Evolutionary conservation across 805 yeast species (phyloP), one percentile per base, ranked within the genome.

Genomic region (Trichomonascus vanleenenianus): DNA sequence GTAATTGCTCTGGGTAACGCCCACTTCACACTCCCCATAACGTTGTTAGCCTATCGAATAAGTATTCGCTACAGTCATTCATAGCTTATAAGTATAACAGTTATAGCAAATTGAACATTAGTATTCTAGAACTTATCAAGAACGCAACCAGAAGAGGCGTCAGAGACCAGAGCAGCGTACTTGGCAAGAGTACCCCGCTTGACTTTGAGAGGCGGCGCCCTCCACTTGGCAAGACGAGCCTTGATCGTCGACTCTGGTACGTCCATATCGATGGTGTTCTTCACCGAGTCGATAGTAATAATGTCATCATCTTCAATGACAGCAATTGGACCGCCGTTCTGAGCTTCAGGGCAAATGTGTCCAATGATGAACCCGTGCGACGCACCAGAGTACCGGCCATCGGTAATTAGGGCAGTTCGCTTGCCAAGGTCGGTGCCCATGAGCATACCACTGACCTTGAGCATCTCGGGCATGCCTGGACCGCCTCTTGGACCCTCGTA

Each of bases 381-480:
- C 47, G 97, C 97, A 64, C 97, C 97, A 43, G 95, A 84, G 74
- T 89, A 89, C 74, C 97, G 81, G 61, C 97, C 97, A 64, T 89
- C 97, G 45, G 97, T 89, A 60, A 89, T 74, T 51, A 89, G 73
- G 18, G 97, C 97, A 60, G 84, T 93, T 56, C 81, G 87, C 63
- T 83, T 74, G 61, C 89, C 89, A 48, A 83, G 67, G 61, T 97
- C 97, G 65, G 88, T 87, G 61, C 97, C 97, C 97, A 89, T 91
- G 54, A 89, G 71, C 15, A 96, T 95, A 46, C 95, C 82, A 14
- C 95, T 84, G 30, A 97, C 97, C 71, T 89, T 89, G 67, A 89
- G 79, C 97, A 89, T 89, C 72, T 89, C 97, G 44, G 97, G 97
- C 97, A 89, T 89, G 70, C 97, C 97, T 64, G 97, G 97, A 51